These are phyloP conservation scores for Calonectria pauciramosa DNA, from an alignment of 2,329 filamentous ascomycete species.

Conservation along the genomic window DNA sequence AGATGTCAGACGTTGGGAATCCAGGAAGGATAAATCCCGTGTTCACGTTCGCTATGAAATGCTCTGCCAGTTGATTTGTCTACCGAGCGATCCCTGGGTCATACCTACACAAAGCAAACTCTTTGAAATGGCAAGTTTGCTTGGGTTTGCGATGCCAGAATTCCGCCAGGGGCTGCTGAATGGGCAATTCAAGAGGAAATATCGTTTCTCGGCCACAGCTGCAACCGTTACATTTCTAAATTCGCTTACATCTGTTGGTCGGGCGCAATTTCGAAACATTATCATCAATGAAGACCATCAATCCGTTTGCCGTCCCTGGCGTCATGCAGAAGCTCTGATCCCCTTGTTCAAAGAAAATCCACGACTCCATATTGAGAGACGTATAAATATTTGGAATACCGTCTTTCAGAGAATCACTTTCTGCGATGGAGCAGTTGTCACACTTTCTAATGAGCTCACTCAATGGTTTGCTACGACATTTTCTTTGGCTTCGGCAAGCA, in stretches of 20 bases:
- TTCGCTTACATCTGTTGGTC: neutral
- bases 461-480: neutral
- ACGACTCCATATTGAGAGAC: conserved; percentile 25
- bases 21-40: no score
- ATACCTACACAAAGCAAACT: no score
- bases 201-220: conserved; percentile 31
- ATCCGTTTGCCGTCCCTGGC: neutral
- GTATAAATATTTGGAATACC: conserved; percentile 3
- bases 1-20: no score
- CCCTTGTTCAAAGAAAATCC: conserved; percentile 25
- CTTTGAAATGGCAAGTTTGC: neutral
- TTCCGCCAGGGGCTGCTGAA: no score
- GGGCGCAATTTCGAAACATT: neutral
- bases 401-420: neutral
- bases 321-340: neutral
- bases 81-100: neutral
- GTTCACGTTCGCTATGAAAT: no score
- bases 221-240: conserved; percentile 23
- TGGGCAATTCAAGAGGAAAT: neutral
- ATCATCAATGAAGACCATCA: conserved; percentile 19
- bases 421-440: no score
- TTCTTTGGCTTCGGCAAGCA: neutral
- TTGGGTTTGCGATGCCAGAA: no score
- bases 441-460: no score
- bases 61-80: no score